Evolutionary conservation across 2,329 filamentous ascomycete genomes (phyloP), one percentile per base, ranked within the genome.

Genomic region (Ustulina deusta): DNA sequence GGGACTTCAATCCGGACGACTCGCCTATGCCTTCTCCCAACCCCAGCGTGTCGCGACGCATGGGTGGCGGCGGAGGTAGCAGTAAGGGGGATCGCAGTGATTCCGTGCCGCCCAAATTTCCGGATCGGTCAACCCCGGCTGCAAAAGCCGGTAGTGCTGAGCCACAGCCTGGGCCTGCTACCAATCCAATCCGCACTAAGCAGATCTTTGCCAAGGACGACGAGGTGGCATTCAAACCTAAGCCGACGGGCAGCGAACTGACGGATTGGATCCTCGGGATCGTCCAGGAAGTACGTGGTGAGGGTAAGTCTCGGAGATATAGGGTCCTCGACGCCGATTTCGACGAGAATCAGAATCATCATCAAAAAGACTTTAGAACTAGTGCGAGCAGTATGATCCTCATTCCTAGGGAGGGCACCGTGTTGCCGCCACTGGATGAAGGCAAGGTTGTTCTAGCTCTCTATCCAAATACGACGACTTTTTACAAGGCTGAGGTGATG

Each of bases 381-480:
- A 90, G 87, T 49, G 92, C 92, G 1, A 89, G 87, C 75, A 92
- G 87, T 75, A 90, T 96, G 84, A 94, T 94, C 52, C 87, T 90
- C 1, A 94, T 96, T 64, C 90, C 92, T 1, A 84, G 87, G 70
- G 75, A 83, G 71, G 77, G 82, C 77, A 71, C 82, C 79, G 69
- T 88, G 80, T 82, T 91, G 17, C 81, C 85, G 3, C 84, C 91
- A 46, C 86, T 91, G 65, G 87, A 91, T 40, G 81, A 87, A 44
- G 91, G 91, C 51, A 92, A 91, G 76, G 87, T 89, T 52, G 92
- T 95, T 9, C 83, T 95, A 65, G 93, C 93, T 0, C 82, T 93
- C 65, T 96, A 96, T 75, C 93, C 93, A 0, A 90, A 93, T 73
- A 95, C 93, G 0, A 94, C 93, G 0, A 94, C 92, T 0, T 95